Percentiles rank a stretch among this genome's conserved stretches.
Evolutionary conservation across 306 rosid species (phyloP).

Genomic region (Pyrus communis): DNA sequence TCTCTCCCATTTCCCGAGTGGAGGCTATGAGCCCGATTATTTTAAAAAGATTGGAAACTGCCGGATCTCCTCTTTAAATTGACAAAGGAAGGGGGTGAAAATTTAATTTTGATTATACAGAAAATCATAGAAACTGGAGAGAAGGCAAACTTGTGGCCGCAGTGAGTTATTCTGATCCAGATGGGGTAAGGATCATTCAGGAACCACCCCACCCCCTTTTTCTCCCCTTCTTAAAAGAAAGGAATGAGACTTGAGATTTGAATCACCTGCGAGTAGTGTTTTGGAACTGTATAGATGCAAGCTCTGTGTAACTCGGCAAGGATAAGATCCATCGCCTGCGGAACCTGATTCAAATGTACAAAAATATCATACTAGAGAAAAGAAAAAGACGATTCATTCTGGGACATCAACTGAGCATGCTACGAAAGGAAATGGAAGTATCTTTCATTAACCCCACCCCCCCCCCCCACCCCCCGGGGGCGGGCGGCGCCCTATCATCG

Average conservation of each 20-base stretch:
- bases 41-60: no score
- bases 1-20: no score
- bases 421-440: neutral
- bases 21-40: no score
- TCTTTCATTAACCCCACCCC: neutral
- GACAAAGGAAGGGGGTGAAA: neutral
- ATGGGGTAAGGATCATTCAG: neutral
- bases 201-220: neutral
- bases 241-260: neutral
- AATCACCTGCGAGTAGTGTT: slow-evolving; percentile 70
- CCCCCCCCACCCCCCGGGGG: no score
- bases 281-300: slow-evolving; percentile 83
- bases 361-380: slow-evolving; percentile 1
- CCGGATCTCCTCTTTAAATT: no score
- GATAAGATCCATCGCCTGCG: slow-evolving; percentile 63
- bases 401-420: neutral
- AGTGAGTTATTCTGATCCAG: neutral
- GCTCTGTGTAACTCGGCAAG: slow-evolving; percentile 83
- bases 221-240: neutral
- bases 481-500: neutral
- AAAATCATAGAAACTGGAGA: neutral
- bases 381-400: neutral
- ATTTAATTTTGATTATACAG: neutral
- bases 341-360: slow-evolving; percentile 47
- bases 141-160: neutral